phyloP scores from a whole-genome alignment of 2,329 filamentous ascomycete genomes.

The Aschersonia sp. region DNA sequence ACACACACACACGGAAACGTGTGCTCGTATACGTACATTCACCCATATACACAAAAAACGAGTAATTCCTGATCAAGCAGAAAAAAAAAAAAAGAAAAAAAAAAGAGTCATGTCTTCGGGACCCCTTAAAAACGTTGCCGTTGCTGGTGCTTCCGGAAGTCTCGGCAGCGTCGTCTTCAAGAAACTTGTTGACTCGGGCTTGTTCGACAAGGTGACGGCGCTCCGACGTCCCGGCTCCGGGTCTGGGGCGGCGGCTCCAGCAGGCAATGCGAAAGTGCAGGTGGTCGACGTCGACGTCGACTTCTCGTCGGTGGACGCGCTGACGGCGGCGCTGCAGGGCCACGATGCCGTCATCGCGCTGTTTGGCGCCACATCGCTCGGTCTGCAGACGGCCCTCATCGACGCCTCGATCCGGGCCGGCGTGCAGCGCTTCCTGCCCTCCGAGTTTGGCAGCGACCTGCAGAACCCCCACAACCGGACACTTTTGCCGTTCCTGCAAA shows the following conservation, averaged over 20 bases:
- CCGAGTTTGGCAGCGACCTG: slow-evolving; percentile 34
- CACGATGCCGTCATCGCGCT: slow-evolving; percentile 39
- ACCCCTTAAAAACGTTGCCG: slow-evolving; percentile 20
- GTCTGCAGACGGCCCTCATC: slow-evolving; percentile 26
- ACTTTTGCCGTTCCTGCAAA: slow-evolving; percentile 37
- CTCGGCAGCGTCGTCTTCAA: slow-evolving; percentile 18
- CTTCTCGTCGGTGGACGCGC: slow-evolving; percentile 27
- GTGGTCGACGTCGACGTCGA: slow-evolving; percentile 13
- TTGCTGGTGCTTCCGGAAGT: slow-evolving; percentile 21
- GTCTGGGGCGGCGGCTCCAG: no score
- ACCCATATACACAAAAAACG: neutral
- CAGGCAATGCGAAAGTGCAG: no score
- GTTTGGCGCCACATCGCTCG: slow-evolving; percentile 21
- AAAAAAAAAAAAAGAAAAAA: neutral
- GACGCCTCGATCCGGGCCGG: slow-evolving; percentile 45
- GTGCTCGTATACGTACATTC: no score
- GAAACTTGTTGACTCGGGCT: slow-evolving; percentile 13
- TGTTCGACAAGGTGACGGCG: slow-evolving; percentile 19
- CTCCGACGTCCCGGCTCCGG: slow-evolving; percentile 24
- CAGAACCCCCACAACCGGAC: slow-evolving; percentile 15
- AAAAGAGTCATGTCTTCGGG: slow-evolving; percentile 10
- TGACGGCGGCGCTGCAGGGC: slow-evolving; percentile 35
- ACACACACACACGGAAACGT: no score
- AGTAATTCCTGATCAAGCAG: neutral
- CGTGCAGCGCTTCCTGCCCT: slow-evolving; percentile 46